A percentile compares a stretch with the other conserved stretches of the same genome.
Evolutionary conservation across 2,329 filamentous ascomycete genomes (phyloP).

Genomic region (Penicillium brasilianum): DNA sequence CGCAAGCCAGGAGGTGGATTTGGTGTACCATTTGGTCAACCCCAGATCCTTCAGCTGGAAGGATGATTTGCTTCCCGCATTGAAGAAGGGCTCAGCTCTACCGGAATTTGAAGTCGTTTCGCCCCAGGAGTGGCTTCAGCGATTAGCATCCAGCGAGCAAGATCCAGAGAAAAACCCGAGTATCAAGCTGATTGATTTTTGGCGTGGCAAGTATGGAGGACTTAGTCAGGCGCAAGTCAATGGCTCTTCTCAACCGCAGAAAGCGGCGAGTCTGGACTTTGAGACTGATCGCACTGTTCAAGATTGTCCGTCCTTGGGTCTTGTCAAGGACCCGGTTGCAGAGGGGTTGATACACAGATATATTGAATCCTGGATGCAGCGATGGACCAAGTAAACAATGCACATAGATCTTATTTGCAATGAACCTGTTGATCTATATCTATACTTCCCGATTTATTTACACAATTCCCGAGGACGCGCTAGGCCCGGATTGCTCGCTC

Average conservation of each 20-base stretch:
- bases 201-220: constrained; percentile 54
- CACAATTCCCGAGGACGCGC: background rate
- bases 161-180: constrained; percentile 58
- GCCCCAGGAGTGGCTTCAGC: constrained; percentile 40
- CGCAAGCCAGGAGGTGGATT: constrained; percentile 22
- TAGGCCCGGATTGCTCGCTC: constrained; percentile 30
- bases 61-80: constrained; percentile 39
- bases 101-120: constrained; percentile 41
- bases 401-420: background rate
- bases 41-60: constrained; percentile 46
- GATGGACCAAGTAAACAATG: constrained; percentile 17
- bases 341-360: constrained; percentile 26
- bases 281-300: constrained; percentile 22
- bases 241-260: background rate
- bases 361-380: constrained; percentile 26
- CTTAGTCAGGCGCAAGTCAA: background rate
- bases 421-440: background rate
- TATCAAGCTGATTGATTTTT: constrained; percentile 61
- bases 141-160: constrained; percentile 50
- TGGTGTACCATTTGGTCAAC: constrained; percentile 61
- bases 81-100: constrained; percentile 33
- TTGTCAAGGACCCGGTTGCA: constrained; percentile 23
- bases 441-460: background rate
- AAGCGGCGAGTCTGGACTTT: constrained; percentile 16
- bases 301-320: constrained; percentile 24